A percentile compares a stretch with the other conserved stretches of the same genome.
Evolutionary conservation across 1,284 basidiomycete species (phyloP).

Genomic region (Crepidotus sp.): DNA sequence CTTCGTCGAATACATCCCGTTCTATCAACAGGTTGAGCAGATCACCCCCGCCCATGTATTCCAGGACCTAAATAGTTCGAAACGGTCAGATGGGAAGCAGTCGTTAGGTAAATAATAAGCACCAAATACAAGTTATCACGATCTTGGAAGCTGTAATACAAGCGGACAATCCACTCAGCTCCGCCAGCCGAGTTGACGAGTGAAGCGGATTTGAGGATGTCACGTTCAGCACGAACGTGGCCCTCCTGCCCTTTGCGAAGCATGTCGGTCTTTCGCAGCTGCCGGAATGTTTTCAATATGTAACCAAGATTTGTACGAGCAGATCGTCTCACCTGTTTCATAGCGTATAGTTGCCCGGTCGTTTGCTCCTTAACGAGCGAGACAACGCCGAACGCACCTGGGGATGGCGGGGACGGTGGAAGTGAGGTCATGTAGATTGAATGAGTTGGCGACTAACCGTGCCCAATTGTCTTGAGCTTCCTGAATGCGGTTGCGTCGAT

Average conservation of each 20-base stretch:
- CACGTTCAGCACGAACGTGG: constrained; percentile 86
- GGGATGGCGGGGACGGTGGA: constrained; percentile 20
- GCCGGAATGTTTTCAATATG: constrained; percentile 18
- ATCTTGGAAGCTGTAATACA: constrained; percentile 91
- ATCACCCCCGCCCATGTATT: constrained; percentile 96
- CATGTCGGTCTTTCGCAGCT: constrained; percentile 96
- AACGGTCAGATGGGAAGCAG: constrained; percentile 21
- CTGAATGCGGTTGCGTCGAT: constrained; percentile 82
- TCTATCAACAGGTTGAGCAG: constrained; percentile 93
- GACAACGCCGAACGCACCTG: constrained; percentile 94
- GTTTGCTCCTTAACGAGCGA: constrained; percentile 80
- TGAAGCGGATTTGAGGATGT: constrained; percentile 77
- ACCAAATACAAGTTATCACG: constrained; percentile 90
- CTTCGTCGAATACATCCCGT: constrained; percentile 87
- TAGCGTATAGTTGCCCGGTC: constrained; percentile 80
- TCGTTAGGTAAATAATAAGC: constrained; percentile 25
- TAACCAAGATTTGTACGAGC: constrained; percentile 14
- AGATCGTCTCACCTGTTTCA: constrained; percentile 76
- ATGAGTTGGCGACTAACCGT: constrained; percentile 47
- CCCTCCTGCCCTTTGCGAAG: constrained; percentile 97
- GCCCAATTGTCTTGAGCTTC: constrained; percentile 91
- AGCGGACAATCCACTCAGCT: constrained; percentile 88
- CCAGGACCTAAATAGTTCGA: constrained; percentile 64
- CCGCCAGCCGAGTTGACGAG: constrained; percentile 59
- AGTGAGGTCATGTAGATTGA: constrained; percentile 18